Conservation (phyloP, 2,329 filamentous ascomycete species). For the Diplocarpon mali region DNA sequence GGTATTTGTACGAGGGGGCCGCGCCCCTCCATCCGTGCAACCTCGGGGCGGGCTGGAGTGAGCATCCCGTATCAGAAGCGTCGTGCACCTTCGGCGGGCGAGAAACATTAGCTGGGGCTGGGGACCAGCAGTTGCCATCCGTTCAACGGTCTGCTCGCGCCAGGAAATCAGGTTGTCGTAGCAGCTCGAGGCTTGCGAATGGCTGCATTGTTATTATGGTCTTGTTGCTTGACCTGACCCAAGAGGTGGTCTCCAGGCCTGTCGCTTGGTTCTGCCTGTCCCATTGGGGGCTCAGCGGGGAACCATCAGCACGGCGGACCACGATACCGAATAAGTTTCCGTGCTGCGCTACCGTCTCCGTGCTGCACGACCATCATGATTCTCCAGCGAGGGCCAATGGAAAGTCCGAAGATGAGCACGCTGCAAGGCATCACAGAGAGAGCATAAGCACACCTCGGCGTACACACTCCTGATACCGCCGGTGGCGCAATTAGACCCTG, state of each 20-base stretch:
- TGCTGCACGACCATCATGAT: no score
- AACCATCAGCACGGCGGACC: no score
- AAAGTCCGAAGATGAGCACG: neutral
- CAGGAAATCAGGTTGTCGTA: conserved; percentile 8
- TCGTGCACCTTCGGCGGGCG: no score
- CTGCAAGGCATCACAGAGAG: neutral
- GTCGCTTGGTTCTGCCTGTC: neutral
- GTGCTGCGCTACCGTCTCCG: neutral
- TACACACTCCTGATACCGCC: neutral
- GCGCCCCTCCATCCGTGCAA: neutral
- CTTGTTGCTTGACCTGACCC: neutral
- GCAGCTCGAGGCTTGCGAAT: neutral
- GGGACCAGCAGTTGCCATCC: neutral
- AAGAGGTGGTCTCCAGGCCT: neutral
- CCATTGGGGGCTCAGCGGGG: no score
- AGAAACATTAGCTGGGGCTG: neutral
- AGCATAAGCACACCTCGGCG: neutral
- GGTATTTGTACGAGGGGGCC: neutral
- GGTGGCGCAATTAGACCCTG: neutral
- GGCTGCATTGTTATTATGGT: no score
- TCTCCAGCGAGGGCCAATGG: neutral
- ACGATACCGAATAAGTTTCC: neutral
- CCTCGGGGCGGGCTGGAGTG: neutral
- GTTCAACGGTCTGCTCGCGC: conserved; percentile 1
- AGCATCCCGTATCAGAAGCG: neutral